A percentile compares a stretch with the other conserved stretches of the same genome.
These are phyloP conservation scores for Aschersonia sp. DNA, from an alignment of 2,329 filamentous ascomycete genomes.

Conservation along the genomic window DNA sequence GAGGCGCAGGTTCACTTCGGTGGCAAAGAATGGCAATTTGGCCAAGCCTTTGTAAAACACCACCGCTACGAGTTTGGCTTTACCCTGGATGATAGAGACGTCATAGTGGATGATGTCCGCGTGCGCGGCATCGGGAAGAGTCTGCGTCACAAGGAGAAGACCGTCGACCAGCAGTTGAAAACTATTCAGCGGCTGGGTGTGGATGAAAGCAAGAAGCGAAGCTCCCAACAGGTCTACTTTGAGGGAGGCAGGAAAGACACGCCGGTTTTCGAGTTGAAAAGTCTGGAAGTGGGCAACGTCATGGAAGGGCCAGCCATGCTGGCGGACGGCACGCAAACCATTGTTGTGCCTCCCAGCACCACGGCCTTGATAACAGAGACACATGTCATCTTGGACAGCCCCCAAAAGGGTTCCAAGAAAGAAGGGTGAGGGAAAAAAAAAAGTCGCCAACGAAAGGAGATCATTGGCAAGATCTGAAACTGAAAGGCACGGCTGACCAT, in stretches of 20 bases:
- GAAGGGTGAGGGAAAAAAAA: background rate
- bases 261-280: slow-evolving; percentile 67
- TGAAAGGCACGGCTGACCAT: no score
- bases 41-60: slow-evolving; percentile 69
- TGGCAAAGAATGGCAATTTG: slow-evolving; percentile 67
- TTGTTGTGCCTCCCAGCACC: slow-evolving; percentile 70
- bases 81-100: slow-evolving; percentile 67
- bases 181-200: slow-evolving; percentile 46
- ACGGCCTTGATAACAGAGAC: slow-evolving; percentile 68
- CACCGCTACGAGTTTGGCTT: slow-evolving; percentile 92
- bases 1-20: slow-evolving; percentile 43
- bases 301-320: slow-evolving; percentile 73
- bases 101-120: slow-evolving; percentile 81
- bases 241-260: slow-evolving; percentile 66
- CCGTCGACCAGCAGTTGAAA: slow-evolving; percentile 70
- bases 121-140: slow-evolving; percentile 83
- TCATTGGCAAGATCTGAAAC: no score
- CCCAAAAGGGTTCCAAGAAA: slow-evolving; percentile 32
- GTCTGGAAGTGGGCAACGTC: slow-evolving; percentile 56
- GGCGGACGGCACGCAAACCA: slow-evolving; percentile 79
- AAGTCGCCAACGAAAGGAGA: background rate
- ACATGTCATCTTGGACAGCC: slow-evolving; percentile 78
- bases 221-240: slow-evolving; percentile 64
- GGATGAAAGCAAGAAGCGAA: slow-evolving; percentile 45
- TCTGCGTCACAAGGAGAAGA: slow-evolving; percentile 64